These are phyloP conservation scores for Fusarium marasasianum DNA, from an alignment of 2,329 filamentous ascomycete genomes.

Conservation along the genomic window DNA sequence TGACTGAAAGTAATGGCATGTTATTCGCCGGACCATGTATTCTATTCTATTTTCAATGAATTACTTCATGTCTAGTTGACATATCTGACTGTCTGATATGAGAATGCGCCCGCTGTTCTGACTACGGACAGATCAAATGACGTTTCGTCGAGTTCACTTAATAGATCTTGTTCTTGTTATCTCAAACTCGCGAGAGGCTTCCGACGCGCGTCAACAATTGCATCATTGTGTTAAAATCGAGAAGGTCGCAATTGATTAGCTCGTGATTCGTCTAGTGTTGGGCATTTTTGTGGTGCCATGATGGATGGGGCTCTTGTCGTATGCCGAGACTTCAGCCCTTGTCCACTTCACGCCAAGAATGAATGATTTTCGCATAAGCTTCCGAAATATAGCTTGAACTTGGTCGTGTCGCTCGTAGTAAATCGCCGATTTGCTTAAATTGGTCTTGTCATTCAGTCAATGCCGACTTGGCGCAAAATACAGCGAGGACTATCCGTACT, in stretches of 20 bases:
- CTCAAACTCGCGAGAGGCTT: neutral
- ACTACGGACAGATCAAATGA: no score
- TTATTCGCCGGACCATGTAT: neutral
- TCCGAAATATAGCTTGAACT: neutral
- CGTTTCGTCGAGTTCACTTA: neutral
- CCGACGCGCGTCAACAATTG: neutral
- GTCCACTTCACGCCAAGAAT: neutral
- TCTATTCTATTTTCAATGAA: neutral
- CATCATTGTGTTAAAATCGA: neutral
- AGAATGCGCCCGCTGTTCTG: no score
- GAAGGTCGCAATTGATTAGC: neutral
- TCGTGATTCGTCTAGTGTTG: neutral
- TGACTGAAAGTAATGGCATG: neutral
- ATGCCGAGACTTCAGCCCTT: conserved; percentile 5
- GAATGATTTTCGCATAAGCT: neutral
- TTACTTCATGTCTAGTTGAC: neutral
- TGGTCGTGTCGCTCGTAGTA: neutral
- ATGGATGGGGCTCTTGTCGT: conserved; percentile 14
- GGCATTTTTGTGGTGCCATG: neutral
- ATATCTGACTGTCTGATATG: neutral
- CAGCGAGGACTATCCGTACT: neutral
- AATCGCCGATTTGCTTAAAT: neutral
- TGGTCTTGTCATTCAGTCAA: neutral
- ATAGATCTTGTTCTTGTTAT: neutral
- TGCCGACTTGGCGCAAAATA: neutral